Percentiles rank a stretch among this genome's conserved stretches.
phyloP scores from a whole-genome alignment of 495 filamentous ascomycete species.

The Diplogelasinospora grovesii region DNA sequence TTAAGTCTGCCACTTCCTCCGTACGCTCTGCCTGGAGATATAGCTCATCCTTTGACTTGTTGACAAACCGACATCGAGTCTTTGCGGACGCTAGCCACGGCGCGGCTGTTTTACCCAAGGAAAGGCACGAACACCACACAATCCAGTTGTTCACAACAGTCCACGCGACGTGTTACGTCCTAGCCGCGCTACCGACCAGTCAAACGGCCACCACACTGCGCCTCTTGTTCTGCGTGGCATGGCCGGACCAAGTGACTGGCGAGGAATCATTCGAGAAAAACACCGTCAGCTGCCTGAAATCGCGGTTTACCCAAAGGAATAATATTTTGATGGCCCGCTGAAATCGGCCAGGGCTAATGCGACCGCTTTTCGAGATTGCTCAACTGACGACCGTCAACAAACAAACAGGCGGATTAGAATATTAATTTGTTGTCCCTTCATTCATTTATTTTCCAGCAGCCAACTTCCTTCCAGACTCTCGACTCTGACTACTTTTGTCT shows the following conservation, averaged over 20 bases:
- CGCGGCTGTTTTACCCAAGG: background rate
- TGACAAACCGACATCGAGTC: too few species aligned
- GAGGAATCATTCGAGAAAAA: slow-evolving; percentile 2
- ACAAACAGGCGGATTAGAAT: slow-evolving; percentile 10
- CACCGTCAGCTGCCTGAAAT: background rate
- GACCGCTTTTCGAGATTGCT: slow-evolving; percentile 5
- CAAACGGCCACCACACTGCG: slow-evolving; percentile 2
- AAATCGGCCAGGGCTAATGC: slow-evolving; percentile 9
- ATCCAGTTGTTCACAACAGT: slow-evolving; percentile 1
- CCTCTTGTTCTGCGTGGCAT: background rate
- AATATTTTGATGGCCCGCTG: slow-evolving; percentile 4
- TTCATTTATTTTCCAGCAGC: background rate
- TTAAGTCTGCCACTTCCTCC: too few species aligned
- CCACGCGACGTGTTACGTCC: slow-evolving; percentile 6
- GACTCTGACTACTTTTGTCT: too few species aligned
- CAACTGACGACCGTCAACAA: slow-evolving; percentile 12
- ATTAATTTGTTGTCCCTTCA: background rate
- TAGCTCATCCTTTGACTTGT: too few species aligned
- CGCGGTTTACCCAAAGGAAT: slow-evolving; percentile 7
- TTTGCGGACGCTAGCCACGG: too few species aligned
- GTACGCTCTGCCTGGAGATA: too few species aligned
- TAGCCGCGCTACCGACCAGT: slow-evolving; percentile 7
- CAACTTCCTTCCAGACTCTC: too few species aligned
- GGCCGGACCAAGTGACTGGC: slow-evolving; percentile 3
- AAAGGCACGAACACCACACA: slow-evolving; percentile 2